Conservation (phyloP, 345 rosid species). For the Anacardium occidentale region DNA sequence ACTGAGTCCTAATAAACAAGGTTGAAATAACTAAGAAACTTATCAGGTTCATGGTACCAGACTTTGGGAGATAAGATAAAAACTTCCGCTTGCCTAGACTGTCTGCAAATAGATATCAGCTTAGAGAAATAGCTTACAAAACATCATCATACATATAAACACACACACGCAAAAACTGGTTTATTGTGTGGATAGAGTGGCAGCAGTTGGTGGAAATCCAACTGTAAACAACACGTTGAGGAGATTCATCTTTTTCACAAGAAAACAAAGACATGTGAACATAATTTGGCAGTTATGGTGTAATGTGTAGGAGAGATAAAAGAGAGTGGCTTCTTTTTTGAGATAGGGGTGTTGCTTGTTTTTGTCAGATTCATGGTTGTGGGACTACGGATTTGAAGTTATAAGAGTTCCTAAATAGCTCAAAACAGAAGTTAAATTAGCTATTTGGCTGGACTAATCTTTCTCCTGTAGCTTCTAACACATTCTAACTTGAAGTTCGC, state of each 20-base stretch:
- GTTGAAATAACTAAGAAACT: conserved; percentile 39
- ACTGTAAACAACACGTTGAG: conserved; percentile 30
- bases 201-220: conserved; percentile 38
- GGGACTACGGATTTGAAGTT: conserved; percentile 26
- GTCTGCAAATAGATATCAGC: conserved; percentile 11
- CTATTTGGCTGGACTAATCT: neutral
- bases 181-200: conserved; percentile 28
- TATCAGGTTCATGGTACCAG: conserved; percentile 41
- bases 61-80: conserved; percentile 16
- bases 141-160: conserved; percentile 14
- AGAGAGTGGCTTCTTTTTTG: neutral
- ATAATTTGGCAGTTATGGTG: conserved; percentile 49
- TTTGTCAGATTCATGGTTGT: conserved; percentile 24
- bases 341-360: conserved; percentile 3
- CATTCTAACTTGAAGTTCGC: neutral
- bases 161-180: conserved; percentile 20
- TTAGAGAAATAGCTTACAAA: conserved; percentile 16
- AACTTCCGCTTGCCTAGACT: conserved; percentile 14
- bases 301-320: conserved; percentile 24
- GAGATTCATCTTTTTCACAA: conserved; percentile 34
- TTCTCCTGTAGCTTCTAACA: neutral
- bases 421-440: neutral
- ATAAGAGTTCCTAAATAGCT: conserved; percentile 2
- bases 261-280: conserved; percentile 65
- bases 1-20: conserved; percentile 33